A percentile compares a stretch with the other conserved stretches of the same genome.
These are phyloP conservation scores for Amanita brunnescens DNA, from an alignment of 768 basidiomycete species.

Conservation along the genomic window DNA sequence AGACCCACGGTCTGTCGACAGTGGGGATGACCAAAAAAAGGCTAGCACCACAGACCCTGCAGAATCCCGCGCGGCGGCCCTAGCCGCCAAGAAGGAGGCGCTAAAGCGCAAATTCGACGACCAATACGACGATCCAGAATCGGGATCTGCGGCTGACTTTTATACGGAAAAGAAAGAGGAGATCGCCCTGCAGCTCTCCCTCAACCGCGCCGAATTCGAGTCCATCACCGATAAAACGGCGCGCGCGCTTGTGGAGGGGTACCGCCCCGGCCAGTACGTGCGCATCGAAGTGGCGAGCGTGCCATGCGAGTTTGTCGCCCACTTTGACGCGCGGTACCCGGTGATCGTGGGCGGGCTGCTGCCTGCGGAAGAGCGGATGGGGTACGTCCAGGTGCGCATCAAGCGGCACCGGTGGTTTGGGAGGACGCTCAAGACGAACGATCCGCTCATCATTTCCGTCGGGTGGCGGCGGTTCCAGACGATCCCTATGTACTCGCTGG, in stretches of 20 bases:
- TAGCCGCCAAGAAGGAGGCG: conserved; percentile 82
- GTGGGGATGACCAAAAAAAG: conserved; percentile 21
- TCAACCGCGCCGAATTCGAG: conserved; percentile 83
- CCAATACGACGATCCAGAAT: conserved; percentile 87
- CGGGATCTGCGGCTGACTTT: conserved; percentile 60
- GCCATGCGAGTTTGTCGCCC: conserved; percentile 85
- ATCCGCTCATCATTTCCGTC: conserved; percentile 93
- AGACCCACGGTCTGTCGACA: conserved; percentile 24
- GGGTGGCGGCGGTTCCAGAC: conserved; percentile 98
- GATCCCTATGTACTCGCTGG: conserved; percentile 90
- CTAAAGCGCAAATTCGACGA: conserved; percentile 95
- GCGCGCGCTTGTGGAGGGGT: conserved; percentile 82
- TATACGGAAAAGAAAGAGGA: conserved; percentile 91
- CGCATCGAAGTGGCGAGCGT: conserved; percentile 81
- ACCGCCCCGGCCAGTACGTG: conserved; percentile 84
- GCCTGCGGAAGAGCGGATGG: conserved; percentile 84
- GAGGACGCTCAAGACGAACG: conserved; percentile 90
- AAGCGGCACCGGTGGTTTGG: conserved; percentile 95
- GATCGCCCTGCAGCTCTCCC: conserved; percentile 71
- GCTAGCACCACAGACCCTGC: conserved; percentile 19
- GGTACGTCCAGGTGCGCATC: conserved; percentile 89
- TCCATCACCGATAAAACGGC: conserved; percentile 59
- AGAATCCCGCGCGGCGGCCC: conserved; percentile 36
- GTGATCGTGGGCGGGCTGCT: conserved; percentile 89
- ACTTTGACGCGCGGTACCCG: conserved; percentile 89